These are phyloP conservation scores for Penicillium ucsense DNA, from an alignment of 495 filamentous ascomycete genomes.

Conservation along the genomic window DNA sequence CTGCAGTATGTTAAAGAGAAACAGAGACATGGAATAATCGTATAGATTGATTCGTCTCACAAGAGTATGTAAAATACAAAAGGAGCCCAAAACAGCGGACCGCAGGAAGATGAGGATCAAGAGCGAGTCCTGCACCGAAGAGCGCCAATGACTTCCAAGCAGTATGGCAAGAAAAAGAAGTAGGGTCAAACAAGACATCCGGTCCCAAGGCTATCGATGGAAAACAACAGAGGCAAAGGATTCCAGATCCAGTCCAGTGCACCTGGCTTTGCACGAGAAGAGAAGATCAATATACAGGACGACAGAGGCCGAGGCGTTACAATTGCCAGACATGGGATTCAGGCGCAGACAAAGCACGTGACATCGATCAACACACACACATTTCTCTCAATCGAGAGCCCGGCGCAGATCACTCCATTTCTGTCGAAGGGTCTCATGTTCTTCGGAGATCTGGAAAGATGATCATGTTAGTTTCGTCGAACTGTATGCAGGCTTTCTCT, in stretches of 20 bases:
- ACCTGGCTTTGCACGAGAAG: conserved; percentile 7
- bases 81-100: not conserved
- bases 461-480: too few species aligned
- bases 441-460: conserved; percentile 35
- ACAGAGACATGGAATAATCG: conserved; percentile 3
- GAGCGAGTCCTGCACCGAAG: too few species aligned
- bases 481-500: too few species aligned
- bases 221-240: conserved; percentile 5
- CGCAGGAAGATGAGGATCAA: too few species aligned
- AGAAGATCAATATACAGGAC: conserved; percentile 14
- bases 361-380: too few species aligned
- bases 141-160: too few species aligned
- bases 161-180: conserved; percentile 4
- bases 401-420: conserved; percentile 77
- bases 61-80: not conserved
- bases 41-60: conserved; percentile 1
- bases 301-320: too few species aligned
- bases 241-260: conserved; percentile 13
- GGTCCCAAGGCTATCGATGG: conserved; percentile 8
- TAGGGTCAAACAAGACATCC: conserved; percentile 5
- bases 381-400: conserved; percentile 38
- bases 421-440: conserved; percentile 66
- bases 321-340: too few species aligned
- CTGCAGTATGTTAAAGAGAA: not conserved
- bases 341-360: too few species aligned